Evolutionary conservation across 2,329 filamentous ascomycete species (phyloP).

Genomic region (Hypoxylon sp.): DNA sequence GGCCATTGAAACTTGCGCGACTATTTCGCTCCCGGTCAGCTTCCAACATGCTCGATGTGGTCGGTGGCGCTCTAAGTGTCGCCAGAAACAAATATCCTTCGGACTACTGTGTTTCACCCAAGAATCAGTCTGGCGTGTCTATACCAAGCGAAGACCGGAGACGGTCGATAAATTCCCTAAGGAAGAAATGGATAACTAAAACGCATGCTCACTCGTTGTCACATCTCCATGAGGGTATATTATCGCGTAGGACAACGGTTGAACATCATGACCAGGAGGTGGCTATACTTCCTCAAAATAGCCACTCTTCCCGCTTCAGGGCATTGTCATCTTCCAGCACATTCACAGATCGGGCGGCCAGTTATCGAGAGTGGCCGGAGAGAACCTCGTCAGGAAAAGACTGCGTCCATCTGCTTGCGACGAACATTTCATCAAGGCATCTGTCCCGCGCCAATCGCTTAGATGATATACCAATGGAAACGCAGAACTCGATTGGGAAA

Average conservation of each 20-base stretch:
- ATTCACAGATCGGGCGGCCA: background rate
- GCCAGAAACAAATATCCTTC: slow-evolving; percentile 21
- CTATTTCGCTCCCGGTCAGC: slow-evolving; percentile 49
- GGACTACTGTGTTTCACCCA: background rate
- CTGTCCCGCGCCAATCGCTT: slow-evolving; percentile 5
- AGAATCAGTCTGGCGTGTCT: slow-evolving; percentile 26
- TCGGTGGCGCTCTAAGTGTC: slow-evolving; percentile 11
- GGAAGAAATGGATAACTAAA: slow-evolving; percentile 40
- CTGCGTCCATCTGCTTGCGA: slow-evolving; percentile 3
- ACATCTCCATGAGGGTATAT: slow-evolving; percentile 33
- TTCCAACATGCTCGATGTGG: slow-evolving; percentile 46
- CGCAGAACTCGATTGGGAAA: background rate
- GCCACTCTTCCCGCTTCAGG: slow-evolving; percentile 41
- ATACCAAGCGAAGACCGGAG: slow-evolving; percentile 23
- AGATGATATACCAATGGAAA: background rate
- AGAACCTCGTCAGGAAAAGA: slow-evolving; percentile 41
- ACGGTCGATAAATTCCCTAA: slow-evolving; percentile 45
- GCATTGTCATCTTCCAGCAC: slow-evolving; percentile 40
- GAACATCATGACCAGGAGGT: background rate
- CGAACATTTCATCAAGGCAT: background rate
- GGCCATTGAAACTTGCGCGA: slow-evolving; percentile 18
- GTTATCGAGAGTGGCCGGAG: slow-evolving; percentile 38
- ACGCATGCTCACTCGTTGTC: slow-evolving; percentile 20
- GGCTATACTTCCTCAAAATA: slow-evolving; percentile 26
- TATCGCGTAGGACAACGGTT: background rate